These are phyloP conservation scores for Apiospora malaysiana DNA, from an alignment of 2,329 filamentous ascomycete species.

Conservation along the genomic window DNA sequence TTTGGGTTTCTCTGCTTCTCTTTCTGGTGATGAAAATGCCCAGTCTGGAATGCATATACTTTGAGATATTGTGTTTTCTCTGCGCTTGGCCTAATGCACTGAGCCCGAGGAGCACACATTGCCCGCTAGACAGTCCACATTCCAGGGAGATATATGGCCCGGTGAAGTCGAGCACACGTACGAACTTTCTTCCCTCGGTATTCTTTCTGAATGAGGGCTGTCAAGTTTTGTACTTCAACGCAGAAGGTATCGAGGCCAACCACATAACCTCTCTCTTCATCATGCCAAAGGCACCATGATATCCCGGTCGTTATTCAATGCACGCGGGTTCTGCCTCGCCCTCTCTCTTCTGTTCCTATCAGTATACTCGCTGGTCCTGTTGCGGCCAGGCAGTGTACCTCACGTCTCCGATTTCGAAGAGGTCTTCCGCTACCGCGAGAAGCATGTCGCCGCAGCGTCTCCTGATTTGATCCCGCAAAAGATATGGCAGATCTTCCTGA, in stretches of 20 bases:
- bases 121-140: neutral
- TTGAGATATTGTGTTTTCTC: neutral
- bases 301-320: neutral
- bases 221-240: neutral
- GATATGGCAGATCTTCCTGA: slow-evolving; percentile 22
- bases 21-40: no score
- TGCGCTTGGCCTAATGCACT: no score
- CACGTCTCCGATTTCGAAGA: slow-evolving; percentile 8
- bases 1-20: no score
- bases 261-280: neutral
- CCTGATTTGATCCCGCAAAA: slow-evolving; percentile 12
- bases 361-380: neutral
- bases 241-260: neutral
- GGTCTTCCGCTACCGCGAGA: slow-evolving; percentile 1
- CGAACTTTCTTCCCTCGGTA: neutral
- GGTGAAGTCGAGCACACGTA: neutral
- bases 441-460: neutral
- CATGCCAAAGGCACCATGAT: neutral
- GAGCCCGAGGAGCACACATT: neutral
- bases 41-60: neutral
- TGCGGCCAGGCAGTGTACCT: neutral
- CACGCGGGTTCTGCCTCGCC: neutral
- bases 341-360: neutral
- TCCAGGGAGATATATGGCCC: neutral
- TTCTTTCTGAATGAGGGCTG: neutral